Evolutionary conservation across 106 monocot genomes (phyloP), one percentile per base, ranked within the genome.

Genomic region (Platanthera guangdongensis): DNA sequence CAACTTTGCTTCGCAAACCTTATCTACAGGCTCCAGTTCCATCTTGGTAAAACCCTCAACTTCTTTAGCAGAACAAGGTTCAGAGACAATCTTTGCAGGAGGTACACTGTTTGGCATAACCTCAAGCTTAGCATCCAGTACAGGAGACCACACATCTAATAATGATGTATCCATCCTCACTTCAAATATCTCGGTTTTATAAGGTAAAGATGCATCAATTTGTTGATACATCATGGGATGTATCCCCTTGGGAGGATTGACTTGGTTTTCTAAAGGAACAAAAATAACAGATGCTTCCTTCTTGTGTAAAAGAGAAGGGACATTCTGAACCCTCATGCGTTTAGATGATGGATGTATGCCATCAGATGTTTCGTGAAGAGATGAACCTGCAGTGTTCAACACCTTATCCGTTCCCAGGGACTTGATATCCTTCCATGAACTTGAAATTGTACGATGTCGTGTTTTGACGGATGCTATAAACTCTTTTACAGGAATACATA

Each of bases 401-500:
- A 82, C 64, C 71, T 53, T 79, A 83, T 86, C 80, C 55, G 60
- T 32, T 46, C 78, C 77, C 2, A 52, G 18, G 68, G 78, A 64
- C 45, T 82, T 77, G 21, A 72, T 67, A 55, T 50, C 60, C 73
- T 74, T 85, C 79, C 50, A 60, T 57, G 88, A 64, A 16, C 48
- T 78, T 78, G 78, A 62, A 19, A 74, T 14, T 22, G 69, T 74
- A 53, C 53, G 64, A 72, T 16, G 65, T 45, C 51, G 78, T 67
- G 74, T 72, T 47, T 85, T 85, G 52, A 68, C 63, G 13, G 84
- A 80, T 77, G 74, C 75, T 57, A 88, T 47, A 80, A 68, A 83
- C 9, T 81, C 75, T 54, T 76, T 87, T 11, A 87, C 92, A 79
- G 83, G 81, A 49, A 86, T 75, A 75, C 99, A 99, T 30, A 94